phyloP scores from a whole-genome alignment of 1,284 basidiomycete genomes.

The Chalciporus sp. region DNA sequence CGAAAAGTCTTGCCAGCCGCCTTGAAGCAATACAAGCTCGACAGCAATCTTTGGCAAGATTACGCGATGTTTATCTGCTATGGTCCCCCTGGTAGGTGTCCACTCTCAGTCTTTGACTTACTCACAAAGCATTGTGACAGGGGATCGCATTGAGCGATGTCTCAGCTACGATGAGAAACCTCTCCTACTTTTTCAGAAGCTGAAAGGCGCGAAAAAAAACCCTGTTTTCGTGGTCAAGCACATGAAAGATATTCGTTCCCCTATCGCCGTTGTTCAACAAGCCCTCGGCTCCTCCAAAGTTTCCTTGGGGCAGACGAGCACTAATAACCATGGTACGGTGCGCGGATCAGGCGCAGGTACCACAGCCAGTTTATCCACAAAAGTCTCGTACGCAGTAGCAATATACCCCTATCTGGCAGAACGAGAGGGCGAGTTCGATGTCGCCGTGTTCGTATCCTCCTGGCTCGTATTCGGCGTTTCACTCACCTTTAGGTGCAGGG shows the following conservation, averaged over 20 bases:
- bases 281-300: conserved; percentile 84
- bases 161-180: conserved; percentile 98
- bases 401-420: conserved; percentile 97
- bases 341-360: conserved; percentile 31
- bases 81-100: conserved; percentile 76
- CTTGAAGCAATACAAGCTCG: conserved; percentile 97
- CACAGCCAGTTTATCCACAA: conserved; percentile 43
- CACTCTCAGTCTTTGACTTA: neutral
- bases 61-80: conserved; percentile 99
- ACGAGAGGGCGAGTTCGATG: conserved; percentile 97
- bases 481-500: conserved; percentile 45
- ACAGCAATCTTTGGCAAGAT: conserved; percentile 97
- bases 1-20: conserved; percentile 98
- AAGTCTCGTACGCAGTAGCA: conserved; percentile 84
- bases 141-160: conserved; percentile 87
- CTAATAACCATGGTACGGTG: conserved; percentile 5
- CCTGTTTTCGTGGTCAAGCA: conserved; percentile 99
- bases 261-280: conserved; percentile 92
- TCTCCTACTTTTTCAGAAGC: conserved; percentile 91
- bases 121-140: conserved; percentile 36
- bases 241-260: conserved; percentile 98
- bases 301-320: conserved; percentile 27
- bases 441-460: conserved; percentile 76
- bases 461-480: conserved; percentile 4
- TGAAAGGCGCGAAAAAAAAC: conserved; percentile 96